Evolutionary conservation across 192 early-diverging fungal genomes (phyloP), one percentile per base, ranked within the genome.

Genomic region (Coemansia sp.): DNA sequence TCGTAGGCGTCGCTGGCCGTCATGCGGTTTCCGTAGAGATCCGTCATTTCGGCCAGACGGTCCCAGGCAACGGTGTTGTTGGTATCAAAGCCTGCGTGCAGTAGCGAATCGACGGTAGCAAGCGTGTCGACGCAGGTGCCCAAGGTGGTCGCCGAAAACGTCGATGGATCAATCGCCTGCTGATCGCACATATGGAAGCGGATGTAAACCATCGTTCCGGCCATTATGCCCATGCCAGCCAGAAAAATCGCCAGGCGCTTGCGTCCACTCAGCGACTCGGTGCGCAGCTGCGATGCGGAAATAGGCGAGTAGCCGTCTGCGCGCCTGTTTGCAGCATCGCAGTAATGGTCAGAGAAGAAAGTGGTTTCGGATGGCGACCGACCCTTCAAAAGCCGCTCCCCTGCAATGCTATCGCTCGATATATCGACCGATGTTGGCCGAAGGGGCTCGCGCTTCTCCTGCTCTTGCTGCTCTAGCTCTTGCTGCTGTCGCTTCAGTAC

Each of bases 31-130:
- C 85, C 85, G 56, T 70, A 86, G 60, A 84, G 64, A 25, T 86
- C 85, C 0, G 85, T 86, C 85, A 86, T 86, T 61, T 86, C 85
- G 0, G 85, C 85, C 75, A 86, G 59, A 32, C 83, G 71, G 55
- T 86, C 83, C 85, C 85, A 86, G 29, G 79, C 79, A 16, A 82
- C 74, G 1, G 79, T 82, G 61, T 75, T 82, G 64, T 50, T 64
- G 22, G 28, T 30, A 34, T 75, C 60, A 39, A 61, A 45, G 14
- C 62, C 78, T 14, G 52, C 62, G 2, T 55, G 56, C 25, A 75
- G 59, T 55, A 81, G 69, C 66, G 25, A 52, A 32, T 62, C 53
- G 28, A 75, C 78, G 3, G 53, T 51, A n/a, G 51, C 45, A 18
- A 74, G 65, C 29, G 72, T 71, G 18, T 64, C 69, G 16, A 59